Evolutionary conservation across 495 filamentous ascomycete species (phyloP), one percentile per base, ranked within the genome.

Genomic region (Xylaria acuta): DNA sequence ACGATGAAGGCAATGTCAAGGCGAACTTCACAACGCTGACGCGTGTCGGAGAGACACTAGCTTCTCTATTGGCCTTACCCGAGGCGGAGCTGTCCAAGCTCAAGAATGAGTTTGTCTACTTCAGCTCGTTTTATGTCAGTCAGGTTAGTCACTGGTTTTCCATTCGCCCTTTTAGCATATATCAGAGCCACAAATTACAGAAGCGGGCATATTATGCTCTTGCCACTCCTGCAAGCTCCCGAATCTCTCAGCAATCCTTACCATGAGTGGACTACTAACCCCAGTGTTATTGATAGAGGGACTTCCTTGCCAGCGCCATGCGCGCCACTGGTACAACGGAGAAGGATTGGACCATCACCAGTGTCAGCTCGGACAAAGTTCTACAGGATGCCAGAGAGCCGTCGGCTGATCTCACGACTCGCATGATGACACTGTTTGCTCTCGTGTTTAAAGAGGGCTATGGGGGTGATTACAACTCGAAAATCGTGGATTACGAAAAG

Each of bases 331-430:
- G 83, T 0, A 82, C 80, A 7, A 83, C 73, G 30, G 74, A 80
- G 43, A 66, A 63, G 1, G 87, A 89, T 69, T 92, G 89, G 89
- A 84, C 75, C 0, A 82, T 90, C 53, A 79, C 53, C 8, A 63
- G 82, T 4, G 79, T 85, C 74, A 65, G 77, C 0, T 69, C 76
- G 5, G 69, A 76, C 36, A 78, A 88, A 71, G 73, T 70, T 4
- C 62, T 80, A 12, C 67, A 82, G 84, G 0, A 87, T 81, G 70
- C 71, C 76, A 51, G 64, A 75, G 14, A 87, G 80, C 0, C 53
- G 77, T 64, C 74, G 78, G 74, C 74, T 72, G 67, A 69, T 87
- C 11, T 27, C 12, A 18, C 7, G 65, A 62, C 65, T 66, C 76
- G 49, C 64, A 79, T 47, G 77, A 76, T 65, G 79, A 72, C 51